Base-by-base conservation (phyloP, 202 grass and related monocot genomes). In the Hordeum pubiflorum region DNA sequence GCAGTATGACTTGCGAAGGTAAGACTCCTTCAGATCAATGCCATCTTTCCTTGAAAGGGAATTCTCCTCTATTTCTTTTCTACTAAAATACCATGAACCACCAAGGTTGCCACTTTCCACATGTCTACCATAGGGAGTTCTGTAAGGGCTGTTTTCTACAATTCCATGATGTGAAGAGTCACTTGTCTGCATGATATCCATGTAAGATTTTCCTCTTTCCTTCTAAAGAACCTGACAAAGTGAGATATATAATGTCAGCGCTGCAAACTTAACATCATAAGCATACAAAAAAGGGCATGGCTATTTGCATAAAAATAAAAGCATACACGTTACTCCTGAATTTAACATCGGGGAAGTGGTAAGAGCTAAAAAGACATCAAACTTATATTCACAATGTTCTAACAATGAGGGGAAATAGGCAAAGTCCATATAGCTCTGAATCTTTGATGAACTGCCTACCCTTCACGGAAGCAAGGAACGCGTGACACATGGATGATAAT, bases 21-120 rank as follows among this genome's bases (percentile, higher is more conserved):
- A 91, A 41, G 90, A 87, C 63, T 97, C 91, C 63, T 94, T 97
- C 68, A 92, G 65, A 92, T 97, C 94, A 80, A 97, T 97, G 46
- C 91, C 88, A 78, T 97, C 90, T 81, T 58, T 83, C 69, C 90
- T 87, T 62, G 92, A 97, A 31, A 89, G 64, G 26, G 92, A 94
- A 77, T 93, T 93, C 58, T 97, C 95, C 81, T 97, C 95, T 64
- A 97, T 94, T 69, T 94, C 90, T 81, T 94, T 97, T 62, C 95
- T 86, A 76, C 90, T 91, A 79, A 91, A 91, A 89, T 97, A 94
- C 95, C 95, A 97, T 33, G 92, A 89, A 79, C 71, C 79, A 60
- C 95, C 90, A 86, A 88, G 77, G 75, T 70, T 65, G 34, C 83
- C 81, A 40, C 12, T 64, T 79, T 89, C 88, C 14, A 75, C 84